phyloP scores from a whole-genome alignment of 75 land plant genomes.

The Larix kaempferi region DNA sequence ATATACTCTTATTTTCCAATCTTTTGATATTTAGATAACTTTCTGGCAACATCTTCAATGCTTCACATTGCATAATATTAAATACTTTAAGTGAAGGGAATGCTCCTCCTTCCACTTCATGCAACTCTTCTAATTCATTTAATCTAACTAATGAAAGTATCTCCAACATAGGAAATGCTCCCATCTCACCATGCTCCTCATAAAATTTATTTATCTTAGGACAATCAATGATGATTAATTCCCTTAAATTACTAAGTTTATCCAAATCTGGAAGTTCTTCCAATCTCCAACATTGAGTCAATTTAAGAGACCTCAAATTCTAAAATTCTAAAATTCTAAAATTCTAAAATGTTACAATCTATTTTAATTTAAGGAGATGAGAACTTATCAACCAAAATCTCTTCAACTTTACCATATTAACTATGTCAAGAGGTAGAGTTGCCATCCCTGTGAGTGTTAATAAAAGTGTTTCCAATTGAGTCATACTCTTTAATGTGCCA shows the following conservation, averaged over 20 bases:
- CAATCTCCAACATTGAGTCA: neutral
- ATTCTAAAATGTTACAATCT: neutral
- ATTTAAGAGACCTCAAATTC: neutral
- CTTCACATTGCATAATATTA: neutral
- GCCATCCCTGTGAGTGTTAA: neutral
- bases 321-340: too few relatives aligned
- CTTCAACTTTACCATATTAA: neutral
- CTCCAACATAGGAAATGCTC: conserved; percentile 2
- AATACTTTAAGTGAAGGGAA: neutral
- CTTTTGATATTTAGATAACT: neutral
- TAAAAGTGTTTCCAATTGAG: neutral
- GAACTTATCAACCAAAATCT: neutral
- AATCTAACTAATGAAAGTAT: neutral
- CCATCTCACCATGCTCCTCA: too few relatives aligned
- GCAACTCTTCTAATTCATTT: neutral
- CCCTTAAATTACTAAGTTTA: too few relatives aligned
- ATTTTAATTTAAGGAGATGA: too few relatives aligned
- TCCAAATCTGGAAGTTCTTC: too few relatives aligned
- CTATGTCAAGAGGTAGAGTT: neutral
- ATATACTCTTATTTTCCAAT: neutral
- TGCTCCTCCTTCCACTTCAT: neutral
- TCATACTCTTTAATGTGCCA: neutral
- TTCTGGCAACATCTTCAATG: neutral
- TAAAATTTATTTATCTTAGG: too few relatives aligned
- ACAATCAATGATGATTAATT: too few relatives aligned